These are phyloP conservation scores for Clarireedia paspali DNA, from an alignment of 2,329 filamentous ascomycete genomes.

Conservation along the genomic window DNA sequence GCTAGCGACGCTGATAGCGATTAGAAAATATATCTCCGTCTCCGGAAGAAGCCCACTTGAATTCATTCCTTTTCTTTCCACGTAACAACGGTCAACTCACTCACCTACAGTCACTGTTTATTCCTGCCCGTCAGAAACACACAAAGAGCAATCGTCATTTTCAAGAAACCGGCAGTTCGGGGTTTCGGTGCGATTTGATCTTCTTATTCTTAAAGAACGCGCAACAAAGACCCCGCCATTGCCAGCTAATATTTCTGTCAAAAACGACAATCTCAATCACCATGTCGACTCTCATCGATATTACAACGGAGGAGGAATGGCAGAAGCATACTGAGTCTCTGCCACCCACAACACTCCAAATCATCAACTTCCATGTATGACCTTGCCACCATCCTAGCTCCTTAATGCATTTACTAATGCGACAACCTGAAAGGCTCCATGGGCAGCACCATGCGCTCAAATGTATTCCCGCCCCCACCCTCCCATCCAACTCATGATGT, in stretches of 20 bases:
- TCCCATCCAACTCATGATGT: constrained; percentile 58
- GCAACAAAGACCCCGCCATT: constrained; percentile 4
- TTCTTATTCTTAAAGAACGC: background rate
- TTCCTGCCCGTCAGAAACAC: too few relatives aligned
- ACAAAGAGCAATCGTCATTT: too few relatives aligned
- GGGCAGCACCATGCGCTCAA: constrained; percentile 64
- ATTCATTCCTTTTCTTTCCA: background rate
- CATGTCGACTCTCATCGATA: constrained; percentile 73
- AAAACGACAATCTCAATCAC: constrained; percentile 16
- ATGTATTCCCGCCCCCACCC: constrained; percentile 6
- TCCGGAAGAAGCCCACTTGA: background rate
- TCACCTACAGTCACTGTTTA: background rate
- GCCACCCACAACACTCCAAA: constrained; percentile 62
- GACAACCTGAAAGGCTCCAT: constrained; percentile 51
- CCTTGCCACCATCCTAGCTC: background rate
- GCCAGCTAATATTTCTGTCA: background rate
- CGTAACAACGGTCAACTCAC: background rate
- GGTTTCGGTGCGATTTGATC: background rate
- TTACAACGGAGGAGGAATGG: constrained; percentile 69
- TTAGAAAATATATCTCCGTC: constrained; percentile 10
- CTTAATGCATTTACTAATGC: background rate
- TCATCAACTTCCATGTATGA: constrained; percentile 75
- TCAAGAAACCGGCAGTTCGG: too few relatives aligned
- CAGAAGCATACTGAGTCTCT: constrained; percentile 57
- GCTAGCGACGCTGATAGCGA: constrained; percentile 6